phyloP scores from a whole-genome alignment of 2,329 filamentous ascomycete genomes.

The Trichoderma arundinaceum region DNA sequence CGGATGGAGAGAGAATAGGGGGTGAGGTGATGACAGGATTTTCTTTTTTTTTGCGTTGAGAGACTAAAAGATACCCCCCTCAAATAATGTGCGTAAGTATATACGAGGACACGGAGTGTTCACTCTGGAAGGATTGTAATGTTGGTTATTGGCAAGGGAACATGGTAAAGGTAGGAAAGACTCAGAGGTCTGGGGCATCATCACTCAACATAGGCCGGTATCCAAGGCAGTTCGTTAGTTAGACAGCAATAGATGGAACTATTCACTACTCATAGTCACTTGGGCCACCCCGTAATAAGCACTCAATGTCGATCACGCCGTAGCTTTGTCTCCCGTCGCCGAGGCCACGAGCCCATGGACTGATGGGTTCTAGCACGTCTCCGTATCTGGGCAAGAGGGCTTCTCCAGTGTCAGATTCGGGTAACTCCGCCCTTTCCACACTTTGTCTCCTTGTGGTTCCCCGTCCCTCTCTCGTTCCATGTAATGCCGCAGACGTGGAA shows the following conservation, averaged over 20 bases:
- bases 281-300: neutral
- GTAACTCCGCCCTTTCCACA: slow-evolving; percentile 8
- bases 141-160: neutral
- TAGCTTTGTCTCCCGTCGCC: neutral
- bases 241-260: neutral
- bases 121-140: neutral
- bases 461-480: too few relatives aligned
- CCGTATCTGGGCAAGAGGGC: too few relatives aligned
- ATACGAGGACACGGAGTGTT: neutral
- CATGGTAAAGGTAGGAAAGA: neutral
- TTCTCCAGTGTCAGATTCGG: neutral
- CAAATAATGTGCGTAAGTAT: neutral
- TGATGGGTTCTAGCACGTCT: too few relatives aligned
- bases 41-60: slow-evolving; percentile 3
- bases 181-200: neutral
- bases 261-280: slow-evolving; percentile 7
- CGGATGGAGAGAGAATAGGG: neutral
- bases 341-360: slow-evolving; percentile 9
- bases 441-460: neutral
- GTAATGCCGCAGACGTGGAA: neutral
- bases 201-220: slow-evolving; percentile 7
- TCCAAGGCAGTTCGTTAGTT: neutral
- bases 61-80: neutral
- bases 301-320: slow-evolving; percentile 18
- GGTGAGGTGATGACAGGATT: neutral